Percentiles rank a stretch among this genome's conserved stretches.
phyloP scores from a whole-genome alignment of 768 basidiomycete species.

The Dioszegia hungarica region DNA sequence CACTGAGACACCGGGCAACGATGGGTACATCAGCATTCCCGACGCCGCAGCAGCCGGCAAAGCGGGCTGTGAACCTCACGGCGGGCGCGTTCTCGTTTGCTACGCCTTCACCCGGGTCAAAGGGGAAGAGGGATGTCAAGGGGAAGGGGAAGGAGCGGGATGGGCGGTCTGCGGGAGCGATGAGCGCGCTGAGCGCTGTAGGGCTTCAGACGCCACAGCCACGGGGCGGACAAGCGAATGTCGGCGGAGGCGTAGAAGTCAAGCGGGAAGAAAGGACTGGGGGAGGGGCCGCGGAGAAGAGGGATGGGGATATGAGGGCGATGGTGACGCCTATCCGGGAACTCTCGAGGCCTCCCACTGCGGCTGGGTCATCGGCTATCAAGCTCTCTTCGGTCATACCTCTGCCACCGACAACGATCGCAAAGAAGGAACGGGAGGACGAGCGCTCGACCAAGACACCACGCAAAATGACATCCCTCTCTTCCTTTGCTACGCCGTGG shows the following conservation, averaged over 20 bases:
- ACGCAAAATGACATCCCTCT: background rate
- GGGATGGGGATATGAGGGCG: background rate
- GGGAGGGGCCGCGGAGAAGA: background rate
- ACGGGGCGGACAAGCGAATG: too few relatives aligned
- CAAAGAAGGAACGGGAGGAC: background rate
- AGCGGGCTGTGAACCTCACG: constrained; percentile 14
- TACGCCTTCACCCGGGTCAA: constrained; percentile 11
- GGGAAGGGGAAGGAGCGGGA: constrained; percentile 4
- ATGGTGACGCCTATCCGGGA: background rate
- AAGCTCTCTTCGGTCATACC: background rate
- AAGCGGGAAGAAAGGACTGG: background rate
- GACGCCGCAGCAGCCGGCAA: background rate
- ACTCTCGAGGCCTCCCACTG: background rate
- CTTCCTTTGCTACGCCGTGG: background rate
- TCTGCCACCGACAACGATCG: background rate
- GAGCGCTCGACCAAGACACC: background rate
- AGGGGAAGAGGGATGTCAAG: constrained; percentile 1
- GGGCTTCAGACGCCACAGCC: background rate
- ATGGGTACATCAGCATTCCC: too few relatives aligned
- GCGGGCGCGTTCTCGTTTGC: constrained; percentile 26
- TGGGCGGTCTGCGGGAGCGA: background rate
- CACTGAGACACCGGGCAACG: too few relatives aligned
- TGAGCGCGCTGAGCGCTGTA: background rate
- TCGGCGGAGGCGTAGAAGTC: background rate
- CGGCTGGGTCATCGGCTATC: background rate